Evolutionary conservation across 75 land plant genomes (phyloP).

Genomic region (Cryptomeria japonica): DNA sequence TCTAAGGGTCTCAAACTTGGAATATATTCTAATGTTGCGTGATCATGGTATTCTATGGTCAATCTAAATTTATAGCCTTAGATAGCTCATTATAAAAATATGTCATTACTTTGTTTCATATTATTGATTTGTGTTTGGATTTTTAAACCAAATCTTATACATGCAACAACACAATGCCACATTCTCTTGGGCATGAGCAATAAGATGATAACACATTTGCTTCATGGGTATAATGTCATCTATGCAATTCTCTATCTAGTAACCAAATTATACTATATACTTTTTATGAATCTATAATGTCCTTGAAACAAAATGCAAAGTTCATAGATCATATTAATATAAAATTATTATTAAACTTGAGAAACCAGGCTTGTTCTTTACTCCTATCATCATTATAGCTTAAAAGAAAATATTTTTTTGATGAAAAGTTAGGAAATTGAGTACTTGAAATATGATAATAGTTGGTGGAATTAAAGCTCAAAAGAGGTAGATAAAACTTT

Average conservation of each 20-base stretch:
- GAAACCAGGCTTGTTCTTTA: too few relatives aligned
- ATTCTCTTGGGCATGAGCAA: conserved; percentile 52
- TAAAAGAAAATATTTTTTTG: not conserved
- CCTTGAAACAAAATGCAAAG: too few relatives aligned
- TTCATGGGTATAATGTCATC: conserved; percentile 40
- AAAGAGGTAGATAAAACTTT: conserved; percentile 14
- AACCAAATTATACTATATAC: not conserved
- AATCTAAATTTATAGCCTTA: not conserved
- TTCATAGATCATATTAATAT: too few relatives aligned
- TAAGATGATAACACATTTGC: conserved; percentile 65
- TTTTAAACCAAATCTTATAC: conserved; percentile 17
- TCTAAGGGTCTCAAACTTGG: conserved; percentile 52
- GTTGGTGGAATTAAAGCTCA: conserved; percentile 20
- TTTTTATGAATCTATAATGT: too few relatives aligned
- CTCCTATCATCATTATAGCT: too few relatives aligned
- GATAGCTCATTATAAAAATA: not conserved
- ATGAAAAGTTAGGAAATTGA: conserved; percentile 28
- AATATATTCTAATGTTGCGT: conserved; percentile 58
- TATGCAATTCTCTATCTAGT: not conserved
- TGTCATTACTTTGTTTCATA: not conserved
- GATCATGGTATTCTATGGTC: not conserved
- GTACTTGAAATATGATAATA: conserved; percentile 49
- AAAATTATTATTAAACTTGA: too few relatives aligned
- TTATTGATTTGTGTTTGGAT: not conserved
- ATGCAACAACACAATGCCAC: conserved; percentile 47